Conservation (phyloP, 1,284 basidiomycete species). For the Gomphus sp. region DNA sequence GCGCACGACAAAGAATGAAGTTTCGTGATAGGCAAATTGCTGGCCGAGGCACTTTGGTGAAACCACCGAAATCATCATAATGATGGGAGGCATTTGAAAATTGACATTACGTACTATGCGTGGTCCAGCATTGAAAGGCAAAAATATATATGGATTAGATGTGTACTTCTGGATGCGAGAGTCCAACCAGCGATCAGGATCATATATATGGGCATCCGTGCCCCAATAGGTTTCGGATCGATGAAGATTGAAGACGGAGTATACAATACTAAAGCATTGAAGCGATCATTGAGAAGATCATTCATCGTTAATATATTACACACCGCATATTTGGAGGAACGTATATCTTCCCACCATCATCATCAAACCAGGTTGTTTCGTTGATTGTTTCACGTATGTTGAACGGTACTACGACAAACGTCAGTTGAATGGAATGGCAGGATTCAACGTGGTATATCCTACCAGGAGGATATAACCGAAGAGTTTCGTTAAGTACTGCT, state of each 20-base stretch:
- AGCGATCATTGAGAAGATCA: not conserved
- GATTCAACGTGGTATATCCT: constrained; percentile 7
- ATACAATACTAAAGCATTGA: constrained; percentile 13
- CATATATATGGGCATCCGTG: constrained; percentile 26
- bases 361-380: constrained; percentile 18
- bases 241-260: not conserved
- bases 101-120: constrained; percentile 8
- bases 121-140: constrained; percentile 28
- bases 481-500: constrained; percentile 33
- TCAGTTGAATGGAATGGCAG: not conserved
- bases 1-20: constrained; percentile 8
- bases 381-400: constrained; percentile 12
- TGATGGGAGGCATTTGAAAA: not conserved
- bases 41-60: constrained; percentile 9
- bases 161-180: constrained; percentile 22
- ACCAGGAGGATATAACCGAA: constrained; percentile 24
- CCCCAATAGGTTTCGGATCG: constrained; percentile 5
- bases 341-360: constrained; percentile 18
- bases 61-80: not conserved
- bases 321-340: constrained; percentile 18
- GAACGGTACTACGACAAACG: not conserved
- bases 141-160: constrained; percentile 28
- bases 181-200: constrained; percentile 47
- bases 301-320: not conserved
- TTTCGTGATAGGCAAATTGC: constrained; percentile 10